Conservation (phyloP, 768 basidiomycete species). For the Pholiota microspora region DNA sequence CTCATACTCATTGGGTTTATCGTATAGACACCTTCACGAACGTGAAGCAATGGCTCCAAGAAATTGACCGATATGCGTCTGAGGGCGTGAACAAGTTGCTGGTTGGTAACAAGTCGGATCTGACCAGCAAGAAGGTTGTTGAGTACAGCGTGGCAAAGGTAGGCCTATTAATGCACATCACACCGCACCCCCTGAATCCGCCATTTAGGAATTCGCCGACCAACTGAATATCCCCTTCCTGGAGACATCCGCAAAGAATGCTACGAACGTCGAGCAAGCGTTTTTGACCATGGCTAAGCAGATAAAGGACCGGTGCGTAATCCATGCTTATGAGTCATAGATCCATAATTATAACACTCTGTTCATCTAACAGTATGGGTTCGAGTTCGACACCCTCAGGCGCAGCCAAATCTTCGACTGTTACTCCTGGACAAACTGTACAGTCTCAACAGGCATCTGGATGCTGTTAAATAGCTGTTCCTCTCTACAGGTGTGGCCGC, state of each 20-base stretch:
- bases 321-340: neutral
- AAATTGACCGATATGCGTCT: slow-evolving; percentile 94
- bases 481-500: neutral
- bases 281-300: slow-evolving; percentile 99
- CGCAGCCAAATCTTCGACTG: slow-evolving; percentile 77
- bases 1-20: neutral
- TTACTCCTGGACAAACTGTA: slow-evolving; percentile 83
- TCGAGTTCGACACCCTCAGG: slow-evolving; percentile 73
- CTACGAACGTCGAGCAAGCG: slow-evolving; percentile 97
- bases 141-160: slow-evolving; percentile 89
- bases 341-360: neutral
- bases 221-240: slow-evolving; percentile 93
- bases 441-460: slow-evolving; percentile 69
- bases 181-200: neutral
- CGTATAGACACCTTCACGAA: slow-evolving; percentile 85
- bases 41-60: slow-evolving; percentile 93
- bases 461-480: slow-evolving; percentile 64
- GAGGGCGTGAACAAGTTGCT: slow-evolving; percentile 99
- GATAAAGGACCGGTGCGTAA: slow-evolving; percentile 80
- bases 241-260: slow-evolving; percentile 99
- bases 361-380: slow-evolving; percentile 64
- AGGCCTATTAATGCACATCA: slow-evolving; percentile 8
- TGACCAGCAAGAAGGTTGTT: slow-evolving; percentile 95
- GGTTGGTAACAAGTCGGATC: slow-evolving; percentile 98
- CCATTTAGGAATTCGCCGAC: slow-evolving; percentile 84